Conservation (phyloP, 257 asterid genomes). For the Penstemon eatonii region DNA sequence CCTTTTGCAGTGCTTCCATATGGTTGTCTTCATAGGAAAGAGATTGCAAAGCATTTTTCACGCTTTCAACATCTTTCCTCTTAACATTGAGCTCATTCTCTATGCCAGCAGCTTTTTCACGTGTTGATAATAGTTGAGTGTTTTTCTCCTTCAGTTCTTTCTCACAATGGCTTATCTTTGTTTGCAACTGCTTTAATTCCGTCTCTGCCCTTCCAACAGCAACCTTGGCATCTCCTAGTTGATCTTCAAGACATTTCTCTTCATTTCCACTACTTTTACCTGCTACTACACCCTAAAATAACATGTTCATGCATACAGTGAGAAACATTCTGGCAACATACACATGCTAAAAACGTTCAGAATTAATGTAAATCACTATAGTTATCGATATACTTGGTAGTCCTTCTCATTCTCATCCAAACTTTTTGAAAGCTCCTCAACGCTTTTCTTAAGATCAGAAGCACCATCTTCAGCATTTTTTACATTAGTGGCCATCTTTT, state of each 20-base stretch:
- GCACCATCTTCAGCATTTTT: constrained; percentile 85
- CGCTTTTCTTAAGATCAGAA: constrained; percentile 61
- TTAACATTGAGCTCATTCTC: constrained; percentile 67
- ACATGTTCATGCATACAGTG: constrained; percentile 6
- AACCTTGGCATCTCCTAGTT: constrained; percentile 87
- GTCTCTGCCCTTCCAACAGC: constrained; percentile 90
- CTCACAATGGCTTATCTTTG: constrained; percentile 76
- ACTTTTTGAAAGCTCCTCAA: constrained; percentile 69
- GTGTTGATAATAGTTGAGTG: constrained; percentile 53
- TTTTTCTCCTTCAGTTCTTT: constrained; percentile 80
- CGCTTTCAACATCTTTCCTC: constrained; percentile 66
- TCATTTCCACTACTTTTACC: constrained; percentile 95
- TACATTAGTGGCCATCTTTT: constrained; percentile 68
- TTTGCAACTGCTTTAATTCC: constrained; percentile 91
- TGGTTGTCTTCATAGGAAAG: constrained; percentile 67
- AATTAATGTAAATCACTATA: constrained; percentile 5
- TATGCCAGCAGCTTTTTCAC: constrained; percentile 70
- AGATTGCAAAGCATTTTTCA: constrained; percentile 64
- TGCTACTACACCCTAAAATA: constrained; percentile 81
- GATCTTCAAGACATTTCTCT: constrained; percentile 98
- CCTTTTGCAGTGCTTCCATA: constrained; percentile 90
- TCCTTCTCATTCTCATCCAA: constrained; percentile 90
- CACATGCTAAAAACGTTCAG: not conserved
- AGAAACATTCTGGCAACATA: constrained; percentile 10
- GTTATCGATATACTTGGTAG: constrained; percentile 59